Conservation (phyloP, 441 rosid genomes). For the Geranium incanum region DNA sequence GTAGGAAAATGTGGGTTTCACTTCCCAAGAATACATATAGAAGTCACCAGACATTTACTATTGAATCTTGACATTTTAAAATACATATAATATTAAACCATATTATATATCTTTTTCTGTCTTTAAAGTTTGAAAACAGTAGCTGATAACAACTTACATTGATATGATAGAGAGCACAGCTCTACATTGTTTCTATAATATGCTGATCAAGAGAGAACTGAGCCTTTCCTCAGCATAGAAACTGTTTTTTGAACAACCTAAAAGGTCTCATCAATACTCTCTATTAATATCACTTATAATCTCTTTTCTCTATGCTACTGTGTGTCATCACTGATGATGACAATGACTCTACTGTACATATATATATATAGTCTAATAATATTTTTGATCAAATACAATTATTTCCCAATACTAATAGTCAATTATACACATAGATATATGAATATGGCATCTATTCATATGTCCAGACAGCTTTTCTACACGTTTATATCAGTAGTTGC, state of each 20-base stretch:
- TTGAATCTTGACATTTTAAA: not conserved
- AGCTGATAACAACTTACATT: not conserved
- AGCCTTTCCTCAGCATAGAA: conserved; percentile 2
- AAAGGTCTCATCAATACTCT: conserved; percentile 1
- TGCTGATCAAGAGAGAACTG: not conserved
- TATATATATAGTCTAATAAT: not conserved
- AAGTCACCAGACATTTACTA: conserved; percentile 4
- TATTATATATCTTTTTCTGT: too few relatives aligned
- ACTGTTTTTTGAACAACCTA: not conserved
- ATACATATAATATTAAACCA: too few relatives aligned
- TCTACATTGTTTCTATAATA: too few relatives aligned
- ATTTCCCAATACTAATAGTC: not conserved
- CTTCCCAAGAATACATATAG: not conserved
- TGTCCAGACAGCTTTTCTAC: not conserved
- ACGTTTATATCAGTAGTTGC: too few relatives aligned
- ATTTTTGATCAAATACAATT: not conserved
- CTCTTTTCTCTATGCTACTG: not conserved
- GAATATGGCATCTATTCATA: not conserved
- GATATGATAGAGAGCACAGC: not conserved
- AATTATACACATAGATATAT: too few relatives aligned
- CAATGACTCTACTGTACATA: not conserved
- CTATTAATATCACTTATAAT: not conserved
- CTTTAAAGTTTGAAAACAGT: too few relatives aligned
- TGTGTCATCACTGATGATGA: conserved; percentile 6
- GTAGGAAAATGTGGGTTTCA: conserved; percentile 1